Evolutionary conservation across 2,329 filamentous ascomycete species (phyloP), one percentile per base, ranked within the genome.

Genomic region (Pestalotiopsis sp.): DNA sequence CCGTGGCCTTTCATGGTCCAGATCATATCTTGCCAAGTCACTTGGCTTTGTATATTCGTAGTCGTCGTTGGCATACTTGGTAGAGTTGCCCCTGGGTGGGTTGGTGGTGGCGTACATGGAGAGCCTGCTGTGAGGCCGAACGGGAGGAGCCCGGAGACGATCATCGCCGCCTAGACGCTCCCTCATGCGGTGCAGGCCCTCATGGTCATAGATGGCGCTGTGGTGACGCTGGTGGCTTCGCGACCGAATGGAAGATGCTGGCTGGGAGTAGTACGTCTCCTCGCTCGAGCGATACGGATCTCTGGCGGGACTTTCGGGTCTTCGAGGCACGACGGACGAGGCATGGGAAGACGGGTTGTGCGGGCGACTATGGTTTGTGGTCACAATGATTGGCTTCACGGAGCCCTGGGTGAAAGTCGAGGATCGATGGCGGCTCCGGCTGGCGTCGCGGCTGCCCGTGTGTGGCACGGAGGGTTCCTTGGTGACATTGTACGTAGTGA

Each of bases 21-120:
- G 78, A 74, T 91, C 89, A 71, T 90, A 90, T 64, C 85, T 82
- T 44, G 86, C 88, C 64, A 91, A 75, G 66, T 90, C 88, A 70
- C 86, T 84, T 14, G 88, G 87, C 68, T 88, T 89, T 9, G 88
- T 90, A 72, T 91, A 91, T 72, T 89, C 86, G 72, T 87, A 91
- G 9, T 85, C 88, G 60, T 89, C 85, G 38, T 87, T 85, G 13
- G 85, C 86, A 70, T 88, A 88, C 70, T 87, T 85, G 58, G 85
- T 78, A 9, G 79, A 79, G 68, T 79, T 78, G 67, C 83, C 83
- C 59, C 82, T 82, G 1, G 81, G 76, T 10, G 80, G 77, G 69
- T 77, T 82, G 52, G 30, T 35, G 30, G 30, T 35, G 30, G 81
- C 77, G 70, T 86, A 88, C 24, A 81, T 72, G 13, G 82, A 78